Percentiles rank a stretch among this genome's conserved stretches.
phyloP scores from a whole-genome alignment of 208 protist genomes.

The Acanthamoeba royreba region DNA sequence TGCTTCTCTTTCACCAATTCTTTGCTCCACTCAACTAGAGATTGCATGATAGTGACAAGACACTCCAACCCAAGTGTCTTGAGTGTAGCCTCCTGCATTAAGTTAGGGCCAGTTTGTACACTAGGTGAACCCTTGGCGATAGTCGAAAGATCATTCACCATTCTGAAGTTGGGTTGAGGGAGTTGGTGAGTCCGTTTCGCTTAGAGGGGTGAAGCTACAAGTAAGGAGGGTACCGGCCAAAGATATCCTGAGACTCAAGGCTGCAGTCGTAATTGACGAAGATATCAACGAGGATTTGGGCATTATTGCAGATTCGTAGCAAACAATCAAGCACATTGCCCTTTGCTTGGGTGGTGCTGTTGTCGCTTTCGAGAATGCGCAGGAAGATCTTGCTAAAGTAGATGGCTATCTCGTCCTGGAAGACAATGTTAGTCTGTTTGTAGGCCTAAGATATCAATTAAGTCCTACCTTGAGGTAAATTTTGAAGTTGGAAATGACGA shows the following conservation, averaged over 20 bases:
- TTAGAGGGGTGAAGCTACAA: conserved; percentile 71
- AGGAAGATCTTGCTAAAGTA: conserved; percentile 93
- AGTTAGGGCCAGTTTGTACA: conserved; percentile 33
- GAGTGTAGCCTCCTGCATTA: conserved; percentile 64
- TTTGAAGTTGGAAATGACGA: conserved; percentile 87
- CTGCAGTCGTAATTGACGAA: conserved; percentile 99
- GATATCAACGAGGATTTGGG: conserved; percentile 91
- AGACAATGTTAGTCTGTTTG: not conserved
- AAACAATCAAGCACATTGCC: conserved; percentile 74
- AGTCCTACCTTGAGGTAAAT: conserved; percentile 83
- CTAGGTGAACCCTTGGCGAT: conserved; percentile 67
- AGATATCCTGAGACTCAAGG: conserved; percentile 89
- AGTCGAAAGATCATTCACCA: conserved; percentile 87
- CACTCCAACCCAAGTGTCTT: conserved; percentile 78
- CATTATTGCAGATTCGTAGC: conserved; percentile 77
- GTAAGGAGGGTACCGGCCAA: conserved; percentile 85
- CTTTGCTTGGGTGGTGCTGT: conserved; percentile 87
- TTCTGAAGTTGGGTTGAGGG: conserved; percentile 86
- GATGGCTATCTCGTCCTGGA: conserved; percentile 85
- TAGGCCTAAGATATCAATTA: not conserved
- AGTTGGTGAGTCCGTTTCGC: not conserved
- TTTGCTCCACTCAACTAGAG: conserved; percentile 78
- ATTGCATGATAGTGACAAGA: conserved; percentile 77
- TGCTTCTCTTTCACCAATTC: conserved; percentile 57
- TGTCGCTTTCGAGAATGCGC: conserved; percentile 86